Evolutionary conservation across 2,329 filamentous ascomycete genomes (phyloP), one percentile per base, ranked within the genome.

Genomic region (Parastagonospora avenae): DNA sequence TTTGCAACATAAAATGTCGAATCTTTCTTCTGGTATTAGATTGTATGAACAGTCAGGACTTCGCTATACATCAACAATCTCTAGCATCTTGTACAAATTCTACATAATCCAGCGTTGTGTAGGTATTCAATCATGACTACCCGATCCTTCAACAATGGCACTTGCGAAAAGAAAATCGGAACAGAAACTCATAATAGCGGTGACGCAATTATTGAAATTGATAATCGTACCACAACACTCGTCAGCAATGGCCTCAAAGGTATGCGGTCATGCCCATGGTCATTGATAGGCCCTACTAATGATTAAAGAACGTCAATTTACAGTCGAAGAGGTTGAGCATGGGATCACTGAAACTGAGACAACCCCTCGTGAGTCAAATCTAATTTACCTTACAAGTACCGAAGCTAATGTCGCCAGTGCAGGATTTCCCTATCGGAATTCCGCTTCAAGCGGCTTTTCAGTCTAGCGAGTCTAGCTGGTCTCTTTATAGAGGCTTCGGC

Each of bases 391-490:
- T 42, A 2, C 16, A 32, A 7, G 9, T 4, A 12, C 10, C 4
- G 12, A 12, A 37, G n/a, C n/a, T n/a, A 9, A 27, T 27, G 4
- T 5, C 30, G 2, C 37, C 37, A 69, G 66, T 72, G 36, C 43
- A 72, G 8, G 38, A 60, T 2, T 66, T 60, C 24, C 67, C 68
- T 2, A 16, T 45, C 4, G 73, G 73, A 2, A 74, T 73, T 46
- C 65, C 71, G 2, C 48, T 38, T 1, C 56, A 66, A 4, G 71
- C 73, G 3, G 66, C 64, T 0, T 74, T 75, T 44, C 61, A 69
- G 27, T 64, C 70, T 0, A 73, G 71, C 42, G 73, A 76, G n/a
- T 45, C 52, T 0, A 67, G 63, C 42, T 75, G 67, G 31, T 64
- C 67, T 4, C 63, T 74, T 4, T 76, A 75, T 50, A 64, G 74